Conservation (phyloP, 2,329 filamentous ascomycete genomes). For the Moelleriella libera region DNA sequence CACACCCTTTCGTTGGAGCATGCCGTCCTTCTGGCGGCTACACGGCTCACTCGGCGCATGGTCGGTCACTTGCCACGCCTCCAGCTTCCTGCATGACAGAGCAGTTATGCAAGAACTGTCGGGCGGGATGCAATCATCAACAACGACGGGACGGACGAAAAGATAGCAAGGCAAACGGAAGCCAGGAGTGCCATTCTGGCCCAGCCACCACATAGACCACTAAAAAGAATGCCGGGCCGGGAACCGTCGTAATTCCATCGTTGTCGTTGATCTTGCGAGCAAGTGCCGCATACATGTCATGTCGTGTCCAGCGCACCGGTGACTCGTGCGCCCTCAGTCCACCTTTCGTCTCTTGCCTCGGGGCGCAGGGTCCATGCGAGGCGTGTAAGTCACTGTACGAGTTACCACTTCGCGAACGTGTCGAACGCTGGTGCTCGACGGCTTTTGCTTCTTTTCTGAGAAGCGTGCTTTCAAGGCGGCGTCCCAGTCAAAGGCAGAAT, state of each 20-base stretch:
- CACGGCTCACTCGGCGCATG: not conserved
- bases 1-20: not conserved
- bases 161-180: no score
- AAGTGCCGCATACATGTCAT: no score
- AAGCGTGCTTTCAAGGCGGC: slow-evolving; percentile 53
- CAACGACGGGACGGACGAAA: no score
- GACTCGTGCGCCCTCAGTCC: slow-evolving; percentile 15
- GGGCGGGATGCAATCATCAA: no score
- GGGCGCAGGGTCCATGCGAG: slow-evolving; percentile 72
- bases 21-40: not conserved
- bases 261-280: no score
- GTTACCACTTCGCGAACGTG: slow-evolving; percentile 83
- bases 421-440: slow-evolving; percentile 46
- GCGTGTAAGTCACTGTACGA: slow-evolving; percentile 85
- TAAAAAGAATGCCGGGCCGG: no score
- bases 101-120: not conserved
- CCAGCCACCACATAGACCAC: no score
- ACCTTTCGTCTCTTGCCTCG: slow-evolving; percentile 83
- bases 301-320: no score
- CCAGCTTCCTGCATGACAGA: not conserved
- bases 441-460: slow-evolving; percentile 43
- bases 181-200: no score
- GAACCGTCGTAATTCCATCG: no score
- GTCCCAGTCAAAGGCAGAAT: slow-evolving; percentile 70
- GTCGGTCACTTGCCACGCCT: not conserved